phyloP scores from a whole-genome alignment of 768 basidiomycete species.

The Cystofilobasidium capitatum region DNA sequence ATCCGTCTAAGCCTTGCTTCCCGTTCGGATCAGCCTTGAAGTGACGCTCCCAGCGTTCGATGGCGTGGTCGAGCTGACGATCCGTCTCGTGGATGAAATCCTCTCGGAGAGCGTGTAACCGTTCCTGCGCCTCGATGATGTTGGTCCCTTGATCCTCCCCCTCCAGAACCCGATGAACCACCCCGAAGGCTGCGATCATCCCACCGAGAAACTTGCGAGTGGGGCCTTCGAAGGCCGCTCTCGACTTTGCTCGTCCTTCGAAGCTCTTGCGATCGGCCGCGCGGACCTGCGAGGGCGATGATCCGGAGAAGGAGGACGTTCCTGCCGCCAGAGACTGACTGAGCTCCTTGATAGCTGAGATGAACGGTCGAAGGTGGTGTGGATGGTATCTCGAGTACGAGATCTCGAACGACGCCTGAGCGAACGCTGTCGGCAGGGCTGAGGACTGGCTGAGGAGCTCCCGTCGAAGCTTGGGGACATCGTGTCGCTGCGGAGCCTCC shows the following conservation, averaged over 20 bases:
- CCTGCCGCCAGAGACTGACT: slow-evolving; percentile 17
- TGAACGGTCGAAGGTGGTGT: slow-evolving; percentile 19
- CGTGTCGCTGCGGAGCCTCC: neutral
- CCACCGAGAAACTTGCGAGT: slow-evolving; percentile 2
- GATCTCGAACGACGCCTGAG: slow-evolving; percentile 15
- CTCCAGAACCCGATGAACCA: slow-evolving; percentile 15
- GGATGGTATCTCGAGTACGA: slow-evolving; percentile 7
- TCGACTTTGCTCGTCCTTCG: neutral
- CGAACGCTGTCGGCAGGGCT: neutral
- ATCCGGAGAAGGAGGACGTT: slow-evolving; percentile 8
- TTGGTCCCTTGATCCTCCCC: neutral
- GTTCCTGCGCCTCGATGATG: neutral
- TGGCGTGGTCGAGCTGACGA: slow-evolving; percentile 10
- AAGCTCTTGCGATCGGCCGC: neutral
- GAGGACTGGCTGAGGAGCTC: slow-evolving; percentile 17
- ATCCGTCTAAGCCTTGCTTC: neutral
- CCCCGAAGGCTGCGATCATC: slow-evolving; percentile 7
- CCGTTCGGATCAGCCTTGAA: neutral
- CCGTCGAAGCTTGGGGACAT: neutral
- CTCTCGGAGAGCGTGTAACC: neutral
- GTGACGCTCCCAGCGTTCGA: slow-evolving; percentile 15
- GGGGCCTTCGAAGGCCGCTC: slow-evolving; percentile 8
- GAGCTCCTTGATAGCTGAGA: slow-evolving; percentile 7
- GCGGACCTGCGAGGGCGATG: slow-evolving; percentile 1
- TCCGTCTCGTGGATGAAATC: slow-evolving; percentile 13